phyloP scores from a whole-genome alignment of 1,139 yeast species.

The Candida glucosophila region DNA sequence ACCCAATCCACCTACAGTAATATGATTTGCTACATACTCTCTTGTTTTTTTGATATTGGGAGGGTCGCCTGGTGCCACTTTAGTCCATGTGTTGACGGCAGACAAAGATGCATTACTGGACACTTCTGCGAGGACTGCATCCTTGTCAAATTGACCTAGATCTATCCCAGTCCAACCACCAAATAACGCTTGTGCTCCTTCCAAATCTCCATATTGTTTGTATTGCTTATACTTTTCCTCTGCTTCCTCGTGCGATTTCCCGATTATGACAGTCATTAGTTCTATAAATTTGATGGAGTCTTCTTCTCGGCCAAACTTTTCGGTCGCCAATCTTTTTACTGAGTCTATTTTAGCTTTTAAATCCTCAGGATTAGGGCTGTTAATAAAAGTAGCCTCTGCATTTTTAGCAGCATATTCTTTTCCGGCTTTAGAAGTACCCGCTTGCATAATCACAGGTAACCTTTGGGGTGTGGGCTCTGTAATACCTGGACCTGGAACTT shows the following conservation, averaged over 20 bases:
- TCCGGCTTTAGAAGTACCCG: slow-evolving; percentile 39
- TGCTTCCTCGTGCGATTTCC: slow-evolving; percentile 27
- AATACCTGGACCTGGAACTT: slow-evolving; percentile 38
- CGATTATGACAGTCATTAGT: slow-evolving; percentile 24
- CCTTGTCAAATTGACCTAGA: slow-evolving; percentile 18
- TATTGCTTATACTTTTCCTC: slow-evolving; percentile 19
- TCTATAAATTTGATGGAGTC: slow-evolving; percentile 26
- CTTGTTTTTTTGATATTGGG: slow-evolving; percentile 17
- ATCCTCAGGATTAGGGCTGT: slow-evolving; percentile 20
- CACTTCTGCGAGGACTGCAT: slow-evolving; percentile 20
- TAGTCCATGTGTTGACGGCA: slow-evolving; percentile 23
- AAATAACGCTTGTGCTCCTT: slow-evolving; percentile 31
- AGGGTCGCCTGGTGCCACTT: slow-evolving; percentile 17
- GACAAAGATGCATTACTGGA: slow-evolving; percentile 23
- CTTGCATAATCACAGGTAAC: slow-evolving; percentile 38
- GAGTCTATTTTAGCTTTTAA: slow-evolving; percentile 19
- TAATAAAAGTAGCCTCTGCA: slow-evolving; percentile 35
- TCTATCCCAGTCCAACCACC: slow-evolving; percentile 33
- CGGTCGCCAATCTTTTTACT: slow-evolving; percentile 18
- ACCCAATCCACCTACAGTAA: slow-evolving; percentile 23
- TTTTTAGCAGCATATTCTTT: slow-evolving; percentile 36
- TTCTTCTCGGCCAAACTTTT: slow-evolving; percentile 23
- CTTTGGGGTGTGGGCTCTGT: slow-evolving; percentile 38
- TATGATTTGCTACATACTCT: slow-evolving; percentile 17
- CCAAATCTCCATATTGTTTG: slow-evolving; percentile 24